These are phyloP conservation scores for Phoma sp. DNA, from an alignment of 2,329 filamentous ascomycete species.

Conservation along the genomic window DNA sequence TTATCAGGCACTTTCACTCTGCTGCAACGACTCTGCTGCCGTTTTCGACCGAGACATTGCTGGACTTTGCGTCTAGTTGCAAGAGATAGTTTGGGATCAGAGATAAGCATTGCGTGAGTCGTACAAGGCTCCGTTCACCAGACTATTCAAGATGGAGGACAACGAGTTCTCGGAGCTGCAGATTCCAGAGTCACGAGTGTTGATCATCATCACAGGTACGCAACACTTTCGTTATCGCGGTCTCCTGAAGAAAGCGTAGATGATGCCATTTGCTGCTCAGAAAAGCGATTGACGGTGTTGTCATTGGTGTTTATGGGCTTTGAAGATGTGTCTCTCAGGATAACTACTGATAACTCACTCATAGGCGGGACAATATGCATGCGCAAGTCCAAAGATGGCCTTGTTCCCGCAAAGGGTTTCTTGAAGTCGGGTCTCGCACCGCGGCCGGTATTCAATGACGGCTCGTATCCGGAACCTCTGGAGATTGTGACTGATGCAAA, in stretches of 20 bases:
- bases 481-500: slow-evolving; percentile 61
- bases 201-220: slow-evolving; percentile 86
- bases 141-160: slow-evolving; percentile 9
- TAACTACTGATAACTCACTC: not conserved
- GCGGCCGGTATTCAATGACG: slow-evolving; percentile 84
- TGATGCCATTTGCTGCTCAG: too few species aligned
- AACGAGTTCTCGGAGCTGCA: slow-evolving; percentile 35
- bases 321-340: too few species aligned
- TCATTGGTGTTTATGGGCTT: too few species aligned
- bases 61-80: not conserved
- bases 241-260: not conserved
- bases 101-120: not conserved
- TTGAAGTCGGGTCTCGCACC: slow-evolving; percentile 82
- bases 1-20: slow-evolving; percentile 10
- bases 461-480: slow-evolving; percentile 62
- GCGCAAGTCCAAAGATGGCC: slow-evolving; percentile 78
- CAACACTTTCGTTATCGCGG: slow-evolving; percentile 14
- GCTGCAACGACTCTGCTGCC: not conserved
- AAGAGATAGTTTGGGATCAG: slow-evolving; percentile 15
- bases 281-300: too few species aligned
- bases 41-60: not conserved
- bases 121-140: not conserved
- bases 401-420: slow-evolving; percentile 76
- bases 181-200: slow-evolving; percentile 75
- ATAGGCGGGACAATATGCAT: slow-evolving; percentile 83